phyloP scores from a whole-genome alignment of 139 green algal species.

The Chloropicon primus region DNA sequence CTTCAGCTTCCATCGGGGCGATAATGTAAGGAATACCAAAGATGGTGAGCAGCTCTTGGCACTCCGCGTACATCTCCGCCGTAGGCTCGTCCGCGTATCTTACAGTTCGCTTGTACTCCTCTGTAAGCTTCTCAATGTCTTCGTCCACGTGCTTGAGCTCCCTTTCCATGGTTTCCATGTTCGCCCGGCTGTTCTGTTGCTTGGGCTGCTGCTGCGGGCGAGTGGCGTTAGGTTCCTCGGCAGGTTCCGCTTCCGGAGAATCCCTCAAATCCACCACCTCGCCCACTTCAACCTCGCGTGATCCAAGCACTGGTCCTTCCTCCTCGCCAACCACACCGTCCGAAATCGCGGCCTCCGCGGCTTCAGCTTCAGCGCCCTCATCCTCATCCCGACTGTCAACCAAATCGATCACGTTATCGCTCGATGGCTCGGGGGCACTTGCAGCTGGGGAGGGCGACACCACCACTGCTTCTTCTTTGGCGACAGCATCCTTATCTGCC shows the following conservation, averaged over 20 bases:
- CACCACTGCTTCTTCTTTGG: not conserved
- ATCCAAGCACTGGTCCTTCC: not conserved
- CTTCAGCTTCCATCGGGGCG: slow-evolving; percentile 87
- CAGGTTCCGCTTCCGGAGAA: not conserved
- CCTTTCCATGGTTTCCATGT: slow-evolving; percentile 20
- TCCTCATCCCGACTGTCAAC: not conserved
- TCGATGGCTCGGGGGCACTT: not conserved
- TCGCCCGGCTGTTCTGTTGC: not conserved
- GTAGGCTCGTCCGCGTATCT: slow-evolving; percentile 42
- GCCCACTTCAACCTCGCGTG: not conserved
- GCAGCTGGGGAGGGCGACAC: not conserved
- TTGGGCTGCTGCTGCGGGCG: not conserved
- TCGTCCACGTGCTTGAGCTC: slow-evolving; percentile 16
- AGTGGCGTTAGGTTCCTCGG: not conserved
- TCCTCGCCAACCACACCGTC: too few species aligned
- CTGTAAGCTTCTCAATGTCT: slow-evolving; percentile 4
- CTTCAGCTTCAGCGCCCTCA: not conserved
- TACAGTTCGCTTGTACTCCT: slow-evolving; percentile 1
- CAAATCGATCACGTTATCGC: not conserved
- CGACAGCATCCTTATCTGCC: not conserved
- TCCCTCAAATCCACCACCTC: not conserved
- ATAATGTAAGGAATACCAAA: slow-evolving; percentile 45
- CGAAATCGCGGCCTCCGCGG: not conserved
- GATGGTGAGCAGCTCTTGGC: slow-evolving; percentile 67
- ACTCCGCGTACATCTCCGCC: slow-evolving; percentile 65